phyloP scores from a whole-genome alignment of 352 stramenopile species.

The Pythium volutum region DNA sequence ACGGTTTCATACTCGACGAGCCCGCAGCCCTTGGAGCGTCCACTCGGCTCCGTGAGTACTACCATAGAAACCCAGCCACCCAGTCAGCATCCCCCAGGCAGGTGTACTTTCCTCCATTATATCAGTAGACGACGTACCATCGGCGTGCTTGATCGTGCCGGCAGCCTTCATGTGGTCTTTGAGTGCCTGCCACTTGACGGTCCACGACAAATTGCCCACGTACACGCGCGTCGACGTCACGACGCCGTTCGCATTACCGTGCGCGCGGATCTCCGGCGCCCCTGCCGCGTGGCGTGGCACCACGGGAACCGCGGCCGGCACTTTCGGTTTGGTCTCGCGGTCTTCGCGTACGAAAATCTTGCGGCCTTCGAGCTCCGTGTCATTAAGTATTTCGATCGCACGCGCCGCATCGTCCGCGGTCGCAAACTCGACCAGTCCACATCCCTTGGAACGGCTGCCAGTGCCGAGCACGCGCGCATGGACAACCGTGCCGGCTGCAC shows the following conservation, averaged over 20 bases:
- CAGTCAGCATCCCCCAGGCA: no score
- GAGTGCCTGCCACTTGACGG: constrained; percentile 93
- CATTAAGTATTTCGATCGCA: constrained; percentile 86
- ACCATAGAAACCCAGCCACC: no score
- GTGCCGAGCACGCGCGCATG: constrained; percentile 59
- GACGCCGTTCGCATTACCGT: no score
- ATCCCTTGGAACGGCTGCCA: constrained; percentile 87
- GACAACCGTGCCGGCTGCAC: constrained; percentile 59
- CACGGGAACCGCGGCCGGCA: no score
- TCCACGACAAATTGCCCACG: constrained; percentile 91
- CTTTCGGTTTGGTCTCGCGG: constrained; percentile 53
- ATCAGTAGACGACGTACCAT: constrained; percentile 38
- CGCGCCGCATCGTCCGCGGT: constrained; percentile 74
- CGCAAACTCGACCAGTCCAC: constrained; percentile 92
- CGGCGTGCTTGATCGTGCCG: constrained; percentile 77
- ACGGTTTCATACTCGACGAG: constrained; percentile 64
- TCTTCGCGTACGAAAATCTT: constrained; percentile 95
- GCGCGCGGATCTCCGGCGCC: no score
- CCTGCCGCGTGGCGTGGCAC: no score
- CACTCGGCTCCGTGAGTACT: constrained; percentile 79
- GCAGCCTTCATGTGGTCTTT: constrained; percentile 94
- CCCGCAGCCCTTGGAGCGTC: constrained; percentile 89
- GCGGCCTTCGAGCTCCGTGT: constrained; percentile 90
- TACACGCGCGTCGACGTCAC: constrained; percentile 64
- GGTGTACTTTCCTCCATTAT: no score